phyloP scores from a whole-genome alignment of 768 basidiomycete genomes.

The Lactarius vividus region DNA sequence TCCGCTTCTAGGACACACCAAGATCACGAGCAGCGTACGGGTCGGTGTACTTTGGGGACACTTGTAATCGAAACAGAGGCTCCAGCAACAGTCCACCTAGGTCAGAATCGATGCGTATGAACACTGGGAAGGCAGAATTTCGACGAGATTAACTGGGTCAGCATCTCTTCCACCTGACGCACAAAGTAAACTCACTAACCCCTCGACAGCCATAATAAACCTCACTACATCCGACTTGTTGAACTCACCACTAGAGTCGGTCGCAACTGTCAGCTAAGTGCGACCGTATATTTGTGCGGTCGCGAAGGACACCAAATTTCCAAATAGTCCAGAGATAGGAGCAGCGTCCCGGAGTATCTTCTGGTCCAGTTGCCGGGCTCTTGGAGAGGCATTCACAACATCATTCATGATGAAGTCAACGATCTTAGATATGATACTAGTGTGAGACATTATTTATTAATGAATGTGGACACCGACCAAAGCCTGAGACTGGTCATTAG shows the following conservation, averaged over 20 bases:
- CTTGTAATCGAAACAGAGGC: constrained; percentile 29
- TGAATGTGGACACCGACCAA: constrained; percentile 11
- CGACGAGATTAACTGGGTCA: constrained; percentile 45
- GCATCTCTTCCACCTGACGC: background rate
- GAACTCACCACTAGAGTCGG: constrained; percentile 45
- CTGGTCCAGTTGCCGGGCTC: constrained; percentile 47
- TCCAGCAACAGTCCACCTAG: constrained; percentile 38
- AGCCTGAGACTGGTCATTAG: constrained; percentile 30
- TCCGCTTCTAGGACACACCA: constrained; percentile 8
- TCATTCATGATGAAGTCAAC: constrained; percentile 45
- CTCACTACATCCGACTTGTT: constrained; percentile 51
- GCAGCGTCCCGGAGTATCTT: constrained; percentile 47
- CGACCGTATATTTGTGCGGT: constrained; percentile 54
- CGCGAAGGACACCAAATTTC: constrained; percentile 49
- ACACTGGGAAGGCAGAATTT: constrained; percentile 48
- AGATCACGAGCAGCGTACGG: constrained; percentile 27
- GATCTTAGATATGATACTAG: constrained; percentile 36
- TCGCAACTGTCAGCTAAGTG: constrained; percentile 53
- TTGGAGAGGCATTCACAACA: constrained; percentile 42
- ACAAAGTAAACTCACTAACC: constrained; percentile 38
- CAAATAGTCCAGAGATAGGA: constrained; percentile 49
- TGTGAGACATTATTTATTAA: background rate
- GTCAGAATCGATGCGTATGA: constrained; percentile 52
- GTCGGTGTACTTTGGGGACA: constrained; percentile 19
- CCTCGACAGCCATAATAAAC: constrained; percentile 42